These are phyloP conservation scores for Paramecium pentaurelia DNA, from an alignment of 73 alveolate species.

Conservation along the genomic window DNA sequence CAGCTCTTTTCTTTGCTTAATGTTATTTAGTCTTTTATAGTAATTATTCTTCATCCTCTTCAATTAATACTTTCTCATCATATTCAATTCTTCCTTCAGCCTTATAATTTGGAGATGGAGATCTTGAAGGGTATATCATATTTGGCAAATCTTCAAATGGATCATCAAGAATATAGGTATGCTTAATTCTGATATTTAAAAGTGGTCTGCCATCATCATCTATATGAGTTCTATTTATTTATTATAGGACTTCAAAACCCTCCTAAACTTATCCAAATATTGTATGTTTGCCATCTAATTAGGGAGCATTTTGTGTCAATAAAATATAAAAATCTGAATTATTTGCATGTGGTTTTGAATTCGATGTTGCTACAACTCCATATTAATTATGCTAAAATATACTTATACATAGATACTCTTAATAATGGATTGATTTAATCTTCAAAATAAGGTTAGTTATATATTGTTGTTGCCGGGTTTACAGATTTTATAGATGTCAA, in stretches of 20 bases:
- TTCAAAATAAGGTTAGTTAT: constrained; percentile 67
- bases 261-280: constrained; percentile 95
- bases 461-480: constrained; percentile 43
- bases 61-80: constrained; percentile 76
- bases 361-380: constrained; percentile 90
- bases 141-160: constrained; percentile 88
- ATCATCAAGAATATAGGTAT: constrained; percentile 89
- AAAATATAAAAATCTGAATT: constrained; percentile 94
- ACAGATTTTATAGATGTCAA: constrained; percentile 37
- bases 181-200: constrained; percentile 90
- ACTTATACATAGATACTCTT: neutral
- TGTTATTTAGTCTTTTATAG: constrained; percentile 75
- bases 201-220: constrained; percentile 91
- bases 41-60: constrained; percentile 72
- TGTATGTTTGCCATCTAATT: constrained; percentile 95
- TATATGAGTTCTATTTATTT: constrained; percentile 74
- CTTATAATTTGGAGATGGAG: constrained; percentile 77
- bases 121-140: constrained; percentile 78
- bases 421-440: constrained; percentile 89
- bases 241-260: constrained; percentile 88
- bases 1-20: constrained; percentile 88
- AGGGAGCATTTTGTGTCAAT: constrained; percentile 74
- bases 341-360: constrained; percentile 92
- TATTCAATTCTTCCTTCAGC: constrained; percentile 78
- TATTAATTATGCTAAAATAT: constrained; percentile 14